Percentiles rank a stretch among this genome's conserved stretches.
Evolutionary conservation across 495 filamentous ascomycete species (phyloP).

Genomic region (Trichocladium antarcticum): DNA sequence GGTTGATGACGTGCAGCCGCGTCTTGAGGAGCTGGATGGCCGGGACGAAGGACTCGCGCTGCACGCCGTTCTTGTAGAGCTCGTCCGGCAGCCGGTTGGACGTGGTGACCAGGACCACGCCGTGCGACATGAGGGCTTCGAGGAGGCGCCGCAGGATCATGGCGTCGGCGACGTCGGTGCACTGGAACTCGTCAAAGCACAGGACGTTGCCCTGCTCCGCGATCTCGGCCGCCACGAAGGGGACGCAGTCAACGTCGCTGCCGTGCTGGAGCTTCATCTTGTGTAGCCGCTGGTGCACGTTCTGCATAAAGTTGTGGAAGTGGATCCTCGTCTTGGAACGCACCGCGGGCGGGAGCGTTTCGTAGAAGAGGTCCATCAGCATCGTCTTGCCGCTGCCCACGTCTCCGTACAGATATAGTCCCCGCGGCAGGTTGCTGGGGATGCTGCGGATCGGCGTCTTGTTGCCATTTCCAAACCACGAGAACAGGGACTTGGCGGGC

Average conservation of each 20-base stretch:
- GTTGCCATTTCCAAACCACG: constrained; percentile 49
- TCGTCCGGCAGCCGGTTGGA: constrained; percentile 95
- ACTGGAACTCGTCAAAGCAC: constrained; percentile 98
- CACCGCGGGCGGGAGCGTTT: constrained; percentile 75
- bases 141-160: constrained; percentile 92
- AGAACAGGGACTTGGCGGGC: constrained; percentile 55
- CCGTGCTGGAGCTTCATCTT: constrained; percentile 80
- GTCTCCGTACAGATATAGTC: constrained; percentile 91
- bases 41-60: constrained; percentile 87
- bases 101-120: constrained; percentile 90
- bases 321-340: constrained; percentile 85
- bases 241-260: constrained; percentile 81
- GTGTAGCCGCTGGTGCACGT: constrained; percentile 88
- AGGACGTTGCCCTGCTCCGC: constrained; percentile 74
- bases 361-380: constrained; percentile 98
- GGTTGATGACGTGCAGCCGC: constrained; percentile 76
- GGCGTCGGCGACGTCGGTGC: constrained; percentile 95
- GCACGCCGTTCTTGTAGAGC: constrained; percentile 95
- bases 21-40: constrained; percentile 85
- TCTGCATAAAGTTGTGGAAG: constrained; percentile 99
- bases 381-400: constrained; percentile 98
- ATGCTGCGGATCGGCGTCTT: constrained; percentile 38
- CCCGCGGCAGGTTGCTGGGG: constrained; percentile 65
- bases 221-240: constrained; percentile 87
- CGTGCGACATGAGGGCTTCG: constrained; percentile 84